A percentile compares a stretch with the other conserved stretches of the same genome.
Conservation (phyloP, 2,329 filamentous ascomycete genomes). For the Paraphoma sp. region DNA sequence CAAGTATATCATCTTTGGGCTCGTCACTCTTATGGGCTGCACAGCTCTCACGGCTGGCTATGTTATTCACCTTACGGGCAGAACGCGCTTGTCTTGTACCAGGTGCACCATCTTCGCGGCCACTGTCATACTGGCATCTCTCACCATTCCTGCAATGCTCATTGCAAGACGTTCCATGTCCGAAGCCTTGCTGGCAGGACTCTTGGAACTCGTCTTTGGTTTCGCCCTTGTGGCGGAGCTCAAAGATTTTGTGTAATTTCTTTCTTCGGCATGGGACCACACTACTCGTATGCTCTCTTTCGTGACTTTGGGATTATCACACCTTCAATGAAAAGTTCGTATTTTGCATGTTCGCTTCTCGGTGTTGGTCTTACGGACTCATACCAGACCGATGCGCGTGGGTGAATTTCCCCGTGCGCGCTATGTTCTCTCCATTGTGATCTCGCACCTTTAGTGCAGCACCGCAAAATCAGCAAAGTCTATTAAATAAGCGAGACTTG, state of each 20-base stretch:
- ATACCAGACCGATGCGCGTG: no score
- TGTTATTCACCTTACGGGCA: conserved; percentile 22
- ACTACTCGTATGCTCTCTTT: no score
- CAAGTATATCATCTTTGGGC: conserved; percentile 13
- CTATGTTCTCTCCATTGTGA: no score
- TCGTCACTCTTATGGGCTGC: conserved; percentile 17
- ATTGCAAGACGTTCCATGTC: conserved; percentile 23
- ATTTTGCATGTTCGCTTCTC: no score
- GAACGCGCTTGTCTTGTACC: conserved; percentile 19
- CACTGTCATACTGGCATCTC: conserved; percentile 21
- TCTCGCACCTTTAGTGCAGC: no score
- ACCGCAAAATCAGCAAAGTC: no score
- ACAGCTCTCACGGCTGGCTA: conserved; percentile 16
- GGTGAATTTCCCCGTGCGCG: no score
- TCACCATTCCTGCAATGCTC: conserved; percentile 28
- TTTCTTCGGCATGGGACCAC: no score
- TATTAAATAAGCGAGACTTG: no score
- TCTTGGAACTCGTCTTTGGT: conserved; percentile 29
- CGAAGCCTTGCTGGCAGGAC: conserved; percentile 30
- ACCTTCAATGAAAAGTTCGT: no score
- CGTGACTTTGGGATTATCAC: no score
- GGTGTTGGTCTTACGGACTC: no score
- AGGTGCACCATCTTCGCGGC: conserved; percentile 29
- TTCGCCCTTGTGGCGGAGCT: conserved; percentile 32
- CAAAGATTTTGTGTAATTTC: conserved; percentile 24